Evolutionary conservation across 768 basidiomycete genomes (phyloP), one percentile per base, ranked within the genome.

Genomic region (Multifurca ochricompacta): DNA sequence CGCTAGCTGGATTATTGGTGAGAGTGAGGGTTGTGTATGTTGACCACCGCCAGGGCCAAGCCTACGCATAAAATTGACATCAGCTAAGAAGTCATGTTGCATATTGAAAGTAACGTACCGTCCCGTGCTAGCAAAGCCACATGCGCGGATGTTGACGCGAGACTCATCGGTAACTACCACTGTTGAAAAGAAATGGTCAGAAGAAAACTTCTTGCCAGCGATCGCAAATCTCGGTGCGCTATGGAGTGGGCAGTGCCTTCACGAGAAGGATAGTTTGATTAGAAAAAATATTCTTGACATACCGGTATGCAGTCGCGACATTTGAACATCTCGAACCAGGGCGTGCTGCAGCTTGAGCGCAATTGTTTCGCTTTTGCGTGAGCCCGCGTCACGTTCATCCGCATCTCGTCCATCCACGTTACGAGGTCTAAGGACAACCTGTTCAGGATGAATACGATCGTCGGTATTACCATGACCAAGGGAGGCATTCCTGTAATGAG

Each of bases 231-330:
- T 40, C 18, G 8, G 32, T 16, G 21, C 3, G 11, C 25, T 23
- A 23, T 31, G 30, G 40, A 31, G 25, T 54, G 11, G n/a, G 23
- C n/a, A n/a, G 16, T 4, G n/a, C 13, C 40, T 43, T 8, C 7
- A 6, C n/a, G n/a, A 27, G 41, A 13, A 28, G 14, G 21, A 28
- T 2, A 30, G n/a, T 8, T 30, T 32, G 14, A 6, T 14, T 8
- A 37, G 19, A 7, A 18, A 25, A 3, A 13, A 30, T 39, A 10
- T 18, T 10, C 7, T 28, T 10, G 46, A 60, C 72, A 56, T 53
- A 80, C 82, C 85, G n/a, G 92, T 94, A 62, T 97, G 94, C 19
- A 98, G 71, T 63, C 80, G 88, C 18, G 89, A 85, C 92, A 97
- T 94, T 51, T 73, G 74, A 19, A 93, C 73, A 44, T 83, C 77